Conservation (phyloP, 306 rosid genomes). For the Cicer yamashitae region DNA sequence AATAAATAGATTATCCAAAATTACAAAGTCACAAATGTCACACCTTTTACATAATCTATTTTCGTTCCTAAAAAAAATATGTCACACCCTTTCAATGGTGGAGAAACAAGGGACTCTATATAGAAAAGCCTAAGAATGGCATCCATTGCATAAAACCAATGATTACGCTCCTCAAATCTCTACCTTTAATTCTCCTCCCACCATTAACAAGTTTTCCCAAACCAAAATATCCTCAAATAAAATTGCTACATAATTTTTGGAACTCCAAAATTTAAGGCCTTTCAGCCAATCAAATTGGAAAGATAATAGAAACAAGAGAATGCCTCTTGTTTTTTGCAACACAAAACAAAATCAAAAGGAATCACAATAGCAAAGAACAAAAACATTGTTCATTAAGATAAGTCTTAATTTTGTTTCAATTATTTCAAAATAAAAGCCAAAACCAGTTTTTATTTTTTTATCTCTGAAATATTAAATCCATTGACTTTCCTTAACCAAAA, state of each 20-base stretch:
- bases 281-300: background rate
- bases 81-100: background rate
- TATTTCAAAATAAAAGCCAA: background rate
- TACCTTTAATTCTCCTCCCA: slow-evolving; percentile 8
- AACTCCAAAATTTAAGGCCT: slow-evolving; percentile 21
- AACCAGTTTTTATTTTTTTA: background rate
- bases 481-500: background rate
- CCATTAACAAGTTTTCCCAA: background rate
- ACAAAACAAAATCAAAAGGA: too few relatives aligned
- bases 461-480: background rate
- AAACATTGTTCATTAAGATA: background rate
- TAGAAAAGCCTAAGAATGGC: slow-evolving; percentile 10
- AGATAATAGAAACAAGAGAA: background rate
- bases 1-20: background rate
- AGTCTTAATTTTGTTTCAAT: background rate
- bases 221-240: slow-evolving; percentile 10
- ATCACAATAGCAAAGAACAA: too few relatives aligned
- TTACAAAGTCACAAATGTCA: background rate
- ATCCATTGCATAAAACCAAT: slow-evolving; percentile 11
- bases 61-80: background rate
- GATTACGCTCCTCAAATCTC: slow-evolving; percentile 23
- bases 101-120: background rate
- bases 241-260: background rate
- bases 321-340: background rate
- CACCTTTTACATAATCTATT: background rate